Evolutionary conservation across 495 filamentous ascomycete genomes (phyloP).

Genomic region (Aspergillus incahuasiensis): DNA sequence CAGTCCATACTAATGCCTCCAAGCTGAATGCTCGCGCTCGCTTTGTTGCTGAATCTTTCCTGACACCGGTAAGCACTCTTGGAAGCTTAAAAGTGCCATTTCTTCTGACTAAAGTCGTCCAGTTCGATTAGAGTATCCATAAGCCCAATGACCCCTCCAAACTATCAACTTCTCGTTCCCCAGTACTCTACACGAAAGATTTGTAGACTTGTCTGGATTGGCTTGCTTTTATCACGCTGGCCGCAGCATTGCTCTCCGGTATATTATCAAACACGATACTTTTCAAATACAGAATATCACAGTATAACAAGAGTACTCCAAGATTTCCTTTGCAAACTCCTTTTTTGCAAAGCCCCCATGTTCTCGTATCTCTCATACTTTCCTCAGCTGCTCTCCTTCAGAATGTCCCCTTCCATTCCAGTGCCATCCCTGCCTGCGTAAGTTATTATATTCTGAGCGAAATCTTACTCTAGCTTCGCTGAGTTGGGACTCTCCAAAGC

Average conservation of each 20-base stretch:
- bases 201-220: neutral
- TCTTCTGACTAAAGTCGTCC: slow-evolving; percentile 3
- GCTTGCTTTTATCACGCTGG: neutral
- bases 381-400: no score
- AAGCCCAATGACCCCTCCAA: neutral
- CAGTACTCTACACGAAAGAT: neutral
- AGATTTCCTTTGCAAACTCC: no score
- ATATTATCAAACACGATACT: neutral
- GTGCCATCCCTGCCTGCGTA: no score
- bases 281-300: neutral
- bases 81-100: neutral
- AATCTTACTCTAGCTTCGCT: no score
- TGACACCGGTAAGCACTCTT: slow-evolving; percentile 72
- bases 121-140: slow-evolving; percentile 35
- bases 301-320: neutral
- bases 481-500: no score
- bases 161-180: neutral
- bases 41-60: slow-evolving; percentile 96
- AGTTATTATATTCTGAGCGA: no score
- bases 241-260: slow-evolving; percentile 7
- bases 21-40: slow-evolving; percentile 95
- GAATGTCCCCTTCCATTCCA: no score
- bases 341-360: no score
- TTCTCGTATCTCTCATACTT: no score
- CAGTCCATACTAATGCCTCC: slow-evolving; percentile 16